These are phyloP conservation scores for Cerioporus squamosus DNA, from an alignment of 1,284 basidiomycete genomes.

Conservation along the genomic window DNA sequence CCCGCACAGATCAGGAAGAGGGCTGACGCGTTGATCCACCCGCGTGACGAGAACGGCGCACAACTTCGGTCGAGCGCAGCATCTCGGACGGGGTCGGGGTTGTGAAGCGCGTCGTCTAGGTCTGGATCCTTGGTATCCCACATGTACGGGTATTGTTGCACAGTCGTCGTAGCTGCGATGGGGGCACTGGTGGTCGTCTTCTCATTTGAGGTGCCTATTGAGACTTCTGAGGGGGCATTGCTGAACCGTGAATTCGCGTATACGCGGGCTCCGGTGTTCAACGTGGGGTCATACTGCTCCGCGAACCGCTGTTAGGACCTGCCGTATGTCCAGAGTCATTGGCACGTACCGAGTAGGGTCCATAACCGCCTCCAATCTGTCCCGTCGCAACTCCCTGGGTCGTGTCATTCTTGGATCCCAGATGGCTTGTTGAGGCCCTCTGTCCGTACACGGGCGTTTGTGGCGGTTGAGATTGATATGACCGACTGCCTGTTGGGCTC, in stretches of 20 bases:
- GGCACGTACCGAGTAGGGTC: slow-evolving; percentile 71
- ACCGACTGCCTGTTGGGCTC: slow-evolving; percentile 34
- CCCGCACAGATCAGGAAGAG: slow-evolving; percentile 63
- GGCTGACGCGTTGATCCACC: slow-evolving; percentile 72
- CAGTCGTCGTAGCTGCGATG: slow-evolving; percentile 38
- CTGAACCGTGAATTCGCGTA: slow-evolving; percentile 63
- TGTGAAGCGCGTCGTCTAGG: slow-evolving; percentile 77
- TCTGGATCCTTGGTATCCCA: slow-evolving; percentile 79
- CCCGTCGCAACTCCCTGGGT: slow-evolving; percentile 75
- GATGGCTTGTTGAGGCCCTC: slow-evolving; percentile 25
- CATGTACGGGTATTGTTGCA: slow-evolving; percentile 52
- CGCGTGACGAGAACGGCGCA: slow-evolving; percentile 68
- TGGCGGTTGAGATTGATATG: slow-evolving; percentile 31
- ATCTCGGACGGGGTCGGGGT: slow-evolving; percentile 71
- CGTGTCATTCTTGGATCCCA: slow-evolving; percentile 53
- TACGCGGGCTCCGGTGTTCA: slow-evolving; percentile 42
- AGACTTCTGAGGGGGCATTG: slow-evolving; percentile 59
- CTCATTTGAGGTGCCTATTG: slow-evolving; percentile 48
- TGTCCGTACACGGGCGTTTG: slow-evolving; percentile 29
- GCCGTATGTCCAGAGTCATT: neutral
- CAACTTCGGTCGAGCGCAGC: slow-evolving; percentile 59
- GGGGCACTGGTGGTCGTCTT: slow-evolving; percentile 55
- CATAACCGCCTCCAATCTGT: slow-evolving; percentile 73
- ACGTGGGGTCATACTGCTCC: slow-evolving; percentile 62
- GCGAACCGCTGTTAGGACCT: neutral